Evolutionary conservation across 306 rosid species (phyloP).

Genomic region (Begonia peltatifolia): DNA sequence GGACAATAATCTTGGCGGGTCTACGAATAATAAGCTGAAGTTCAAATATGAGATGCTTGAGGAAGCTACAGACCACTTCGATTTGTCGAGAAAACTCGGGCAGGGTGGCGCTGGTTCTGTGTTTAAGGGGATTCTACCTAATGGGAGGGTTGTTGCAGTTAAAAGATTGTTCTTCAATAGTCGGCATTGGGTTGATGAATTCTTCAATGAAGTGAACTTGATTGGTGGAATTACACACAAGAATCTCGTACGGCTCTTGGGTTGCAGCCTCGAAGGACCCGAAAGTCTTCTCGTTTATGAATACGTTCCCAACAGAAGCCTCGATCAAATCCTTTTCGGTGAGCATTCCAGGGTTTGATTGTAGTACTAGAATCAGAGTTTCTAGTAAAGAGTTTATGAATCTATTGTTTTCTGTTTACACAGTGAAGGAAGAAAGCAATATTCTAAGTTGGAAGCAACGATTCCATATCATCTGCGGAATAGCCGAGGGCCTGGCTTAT

Average conservation of each 20-base stretch:
- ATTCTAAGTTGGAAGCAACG: conserved; percentile 38
- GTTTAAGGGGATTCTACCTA: conserved; percentile 40
- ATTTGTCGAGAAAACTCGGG: conserved; percentile 31
- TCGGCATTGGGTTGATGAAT: conserved; percentile 42
- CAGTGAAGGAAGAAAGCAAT: background rate
- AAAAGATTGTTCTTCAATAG: conserved; percentile 44
- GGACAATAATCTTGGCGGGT: background rate
- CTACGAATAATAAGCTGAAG: conserved; percentile 12
- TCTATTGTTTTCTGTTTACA: background rate
- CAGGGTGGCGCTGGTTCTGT: conserved; percentile 43
- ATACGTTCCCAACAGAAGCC: conserved; percentile 40
- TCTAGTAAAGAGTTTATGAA: background rate
- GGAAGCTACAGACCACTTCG: conserved; percentile 31
- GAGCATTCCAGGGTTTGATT: background rate
- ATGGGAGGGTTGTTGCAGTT: conserved; percentile 41
- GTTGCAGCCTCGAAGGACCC: conserved; percentile 67
- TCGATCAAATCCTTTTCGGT: conserved; percentile 44
- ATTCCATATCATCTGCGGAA: conserved; percentile 40
- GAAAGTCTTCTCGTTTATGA: conserved; percentile 65
- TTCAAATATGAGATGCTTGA: conserved; percentile 42
- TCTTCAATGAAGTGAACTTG: conserved; percentile 50
- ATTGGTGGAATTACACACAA: conserved; percentile 38
- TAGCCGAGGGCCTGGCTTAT: conserved; percentile 56
- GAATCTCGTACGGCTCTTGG: conserved; percentile 49
- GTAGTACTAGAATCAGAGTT: background rate